Percentiles rank a stretch among this genome's conserved stretches.
Conservation (phyloP, 352 stramenopile species). For the Phytopythium helicoides region DNA sequence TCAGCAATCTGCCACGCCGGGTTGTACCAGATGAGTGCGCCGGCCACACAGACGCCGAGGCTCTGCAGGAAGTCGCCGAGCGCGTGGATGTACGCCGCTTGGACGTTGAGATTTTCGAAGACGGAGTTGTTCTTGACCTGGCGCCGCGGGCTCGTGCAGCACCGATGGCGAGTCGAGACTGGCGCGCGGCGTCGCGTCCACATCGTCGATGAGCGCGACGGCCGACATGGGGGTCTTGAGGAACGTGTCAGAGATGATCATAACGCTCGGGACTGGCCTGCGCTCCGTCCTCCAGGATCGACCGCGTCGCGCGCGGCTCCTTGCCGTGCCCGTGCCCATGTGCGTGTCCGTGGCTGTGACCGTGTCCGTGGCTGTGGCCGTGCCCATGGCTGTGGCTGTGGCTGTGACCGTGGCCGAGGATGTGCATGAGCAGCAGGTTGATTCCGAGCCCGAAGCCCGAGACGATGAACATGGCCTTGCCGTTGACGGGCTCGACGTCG, state of each 20-base stretch:
- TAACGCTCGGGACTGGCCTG: constrained; percentile 37
- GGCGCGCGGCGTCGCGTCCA: constrained; percentile 4
- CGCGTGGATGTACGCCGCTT: constrained; percentile 97
- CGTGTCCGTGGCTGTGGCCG: constrained; percentile 48
- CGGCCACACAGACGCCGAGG: constrained; percentile 95
- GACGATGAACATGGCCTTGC: constrained; percentile 95
- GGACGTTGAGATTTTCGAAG: constrained; percentile 94
- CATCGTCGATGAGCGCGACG: constrained; percentile 60
- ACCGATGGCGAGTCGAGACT: constrained; percentile 7
- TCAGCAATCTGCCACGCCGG: constrained; percentile 95
- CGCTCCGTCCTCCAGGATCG: constrained; percentile 17
- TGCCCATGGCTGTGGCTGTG: constrained; percentile 37
- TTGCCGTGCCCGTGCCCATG: constrained; percentile 24
- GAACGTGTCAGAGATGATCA: constrained; percentile 41
- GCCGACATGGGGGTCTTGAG: constrained; percentile 76
- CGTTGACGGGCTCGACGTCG: constrained; percentile 78
- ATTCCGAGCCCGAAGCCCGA: constrained; percentile 92
- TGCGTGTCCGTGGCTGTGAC: constrained; percentile 43
- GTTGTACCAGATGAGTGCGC: constrained; percentile 96
- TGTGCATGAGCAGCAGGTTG: constrained; percentile 94
- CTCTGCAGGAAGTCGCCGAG: constrained; percentile 97
- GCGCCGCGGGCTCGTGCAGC: constrained; percentile 10
- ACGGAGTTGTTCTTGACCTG: constrained; percentile 16
- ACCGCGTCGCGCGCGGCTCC: constrained; percentile 17
- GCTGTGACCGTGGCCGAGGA: constrained; percentile 74